These are phyloP conservation scores for Corinectria fuckeliana DNA, from an alignment of 2,329 filamentous ascomycete species.

Conservation along the genomic window DNA sequence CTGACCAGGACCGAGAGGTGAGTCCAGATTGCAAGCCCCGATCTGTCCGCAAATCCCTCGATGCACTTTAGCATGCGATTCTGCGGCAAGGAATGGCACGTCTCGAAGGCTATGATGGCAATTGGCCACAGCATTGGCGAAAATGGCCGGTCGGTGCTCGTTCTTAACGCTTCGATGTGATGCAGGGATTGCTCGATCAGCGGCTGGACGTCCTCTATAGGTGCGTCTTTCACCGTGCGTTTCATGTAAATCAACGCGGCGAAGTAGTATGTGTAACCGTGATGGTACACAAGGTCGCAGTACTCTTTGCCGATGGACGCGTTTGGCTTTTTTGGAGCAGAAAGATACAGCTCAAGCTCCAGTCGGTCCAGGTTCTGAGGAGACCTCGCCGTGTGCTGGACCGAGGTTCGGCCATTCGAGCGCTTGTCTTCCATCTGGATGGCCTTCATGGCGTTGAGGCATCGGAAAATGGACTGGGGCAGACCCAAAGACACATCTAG, in stretches of 20 bases:
- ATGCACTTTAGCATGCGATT: constrained; percentile 32
- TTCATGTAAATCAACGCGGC: constrained; percentile 35
- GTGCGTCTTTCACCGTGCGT: constrained; percentile 30
- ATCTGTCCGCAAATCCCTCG: constrained; percentile 22
- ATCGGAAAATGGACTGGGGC: constrained; percentile 31
- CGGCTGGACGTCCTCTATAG: constrained; percentile 30
- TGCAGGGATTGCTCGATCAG: constrained; percentile 32
- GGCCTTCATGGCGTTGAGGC: constrained; percentile 28
- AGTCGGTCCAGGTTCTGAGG: constrained; percentile 27
- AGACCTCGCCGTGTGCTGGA: constrained; percentile 1
- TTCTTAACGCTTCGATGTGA: constrained; percentile 28
- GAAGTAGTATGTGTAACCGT: constrained; percentile 35
- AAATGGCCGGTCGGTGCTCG: constrained; percentile 24
- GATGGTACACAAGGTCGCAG: constrained; percentile 32
- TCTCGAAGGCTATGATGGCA: constrained; percentile 33
- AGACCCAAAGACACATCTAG: constrained; percentile 28
- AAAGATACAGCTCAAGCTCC: constrained; percentile 31
- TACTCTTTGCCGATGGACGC: constrained; percentile 21
- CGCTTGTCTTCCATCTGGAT: constrained; percentile 26
- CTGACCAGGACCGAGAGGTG: constrained; percentile 26
- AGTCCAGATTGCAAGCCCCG: constrained; percentile 31
- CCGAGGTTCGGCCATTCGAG: neutral
- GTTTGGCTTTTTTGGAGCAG: constrained; percentile 25
- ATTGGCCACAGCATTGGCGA: constrained; percentile 37
- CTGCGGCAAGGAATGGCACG: constrained; percentile 17